A percentile compares a stretch with the other conserved stretches of the same genome.
Evolutionary conservation across 768 basidiomycete species (phyloP).

Genomic region (Mycena chlorophos): DNA sequence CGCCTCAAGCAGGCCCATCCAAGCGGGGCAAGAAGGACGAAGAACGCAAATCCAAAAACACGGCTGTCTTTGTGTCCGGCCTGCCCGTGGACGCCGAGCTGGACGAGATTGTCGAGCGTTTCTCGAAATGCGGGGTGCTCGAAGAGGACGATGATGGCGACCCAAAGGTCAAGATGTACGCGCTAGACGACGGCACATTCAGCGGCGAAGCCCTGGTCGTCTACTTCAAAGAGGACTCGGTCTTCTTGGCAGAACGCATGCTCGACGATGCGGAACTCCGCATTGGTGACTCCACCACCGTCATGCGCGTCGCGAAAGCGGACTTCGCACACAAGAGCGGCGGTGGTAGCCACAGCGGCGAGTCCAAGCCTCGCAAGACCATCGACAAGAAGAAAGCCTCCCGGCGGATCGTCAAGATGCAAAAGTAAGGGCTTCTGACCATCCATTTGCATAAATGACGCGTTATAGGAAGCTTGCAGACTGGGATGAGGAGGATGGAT

Average conservation of each 20-base stretch:
- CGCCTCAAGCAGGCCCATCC: constrained; percentile 50
- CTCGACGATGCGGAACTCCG: constrained; percentile 92
- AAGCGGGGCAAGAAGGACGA: constrained; percentile 65
- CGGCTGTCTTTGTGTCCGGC: constrained; percentile 85
- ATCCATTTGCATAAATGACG: background rate
- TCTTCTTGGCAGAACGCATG: constrained; percentile 76
- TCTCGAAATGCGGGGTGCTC: constrained; percentile 88
- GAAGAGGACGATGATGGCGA: constrained; percentile 91
- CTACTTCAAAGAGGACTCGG: constrained; percentile 97
- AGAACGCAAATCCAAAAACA: constrained; percentile 82
- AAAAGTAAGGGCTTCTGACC: constrained; percentile 55
- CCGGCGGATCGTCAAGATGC: constrained; percentile 80
- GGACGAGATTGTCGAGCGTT: constrained; percentile 81
- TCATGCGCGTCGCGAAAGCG: constrained; percentile 75
- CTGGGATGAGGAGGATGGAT: constrained; percentile 94
- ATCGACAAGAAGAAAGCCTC: constrained; percentile 79
- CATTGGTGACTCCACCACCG: constrained; percentile 70
- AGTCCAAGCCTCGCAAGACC: constrained; percentile 55
- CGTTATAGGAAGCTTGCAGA: constrained; percentile 85
- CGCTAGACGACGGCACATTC: constrained; percentile 81
- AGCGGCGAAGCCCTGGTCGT: constrained; percentile 95
- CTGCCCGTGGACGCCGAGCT: constrained; percentile 75
- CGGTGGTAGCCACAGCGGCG: constrained; percentile 37
- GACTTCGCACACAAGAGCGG: constrained; percentile 73
- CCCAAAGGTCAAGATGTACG: constrained; percentile 95